These are phyloP conservation scores for Eucalyptus pauciflora DNA, from an alignment of 345 rosid species.

Conservation along the genomic window DNA sequence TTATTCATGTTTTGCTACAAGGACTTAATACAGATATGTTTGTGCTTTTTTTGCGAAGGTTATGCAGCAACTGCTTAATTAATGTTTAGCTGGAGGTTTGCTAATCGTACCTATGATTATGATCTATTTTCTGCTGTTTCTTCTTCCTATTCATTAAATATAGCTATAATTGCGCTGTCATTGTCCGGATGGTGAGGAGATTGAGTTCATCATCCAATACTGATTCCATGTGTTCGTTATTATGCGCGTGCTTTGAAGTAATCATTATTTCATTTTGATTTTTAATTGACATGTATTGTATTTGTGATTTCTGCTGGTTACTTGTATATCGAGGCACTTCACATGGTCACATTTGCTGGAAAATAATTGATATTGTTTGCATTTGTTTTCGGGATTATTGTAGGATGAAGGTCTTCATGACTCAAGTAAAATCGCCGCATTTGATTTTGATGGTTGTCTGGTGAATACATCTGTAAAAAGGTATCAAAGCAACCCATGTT, in stretches of 20 bases:
- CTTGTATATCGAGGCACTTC: neutral
- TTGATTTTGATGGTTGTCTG: constrained; percentile 97
- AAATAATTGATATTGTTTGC: neutral
- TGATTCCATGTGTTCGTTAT: neutral
- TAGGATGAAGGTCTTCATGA: constrained; percentile 78
- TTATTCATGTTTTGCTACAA: neutral
- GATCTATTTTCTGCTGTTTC: neutral
- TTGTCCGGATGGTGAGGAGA: neutral
- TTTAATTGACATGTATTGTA: neutral
- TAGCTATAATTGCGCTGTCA: neutral
- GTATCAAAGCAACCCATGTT: constrained; percentile 8
- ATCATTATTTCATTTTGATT: neutral
- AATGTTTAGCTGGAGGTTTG: neutral
- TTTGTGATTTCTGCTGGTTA: neutral
- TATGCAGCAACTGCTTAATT: neutral
- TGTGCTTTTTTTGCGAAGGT: neutral
- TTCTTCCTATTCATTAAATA: neutral
- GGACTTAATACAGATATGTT: neutral
- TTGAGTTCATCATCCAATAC: neutral
- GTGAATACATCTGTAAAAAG: constrained; percentile 74
- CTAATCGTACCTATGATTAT: neutral
- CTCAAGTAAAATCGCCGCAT: constrained; percentile 84
- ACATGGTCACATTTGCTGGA: neutral
- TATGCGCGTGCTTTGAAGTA: neutral
- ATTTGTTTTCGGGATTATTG: neutral